These are phyloP conservation scores for Pochonia chlamydosporia DNA, from an alignment of 2,329 filamentous ascomycete genomes.

Conservation along the genomic window DNA sequence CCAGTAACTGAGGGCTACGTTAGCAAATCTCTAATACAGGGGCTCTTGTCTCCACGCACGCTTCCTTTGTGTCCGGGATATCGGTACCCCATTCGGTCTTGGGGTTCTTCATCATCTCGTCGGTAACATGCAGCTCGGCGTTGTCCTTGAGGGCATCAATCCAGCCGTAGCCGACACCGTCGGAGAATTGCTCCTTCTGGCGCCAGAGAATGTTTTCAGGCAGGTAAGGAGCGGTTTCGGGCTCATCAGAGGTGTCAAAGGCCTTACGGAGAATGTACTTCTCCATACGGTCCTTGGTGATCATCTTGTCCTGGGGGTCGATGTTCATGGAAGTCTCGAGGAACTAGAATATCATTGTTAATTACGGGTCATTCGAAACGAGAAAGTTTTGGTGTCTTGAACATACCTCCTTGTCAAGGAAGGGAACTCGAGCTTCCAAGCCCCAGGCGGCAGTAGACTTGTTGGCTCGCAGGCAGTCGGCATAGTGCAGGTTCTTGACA, in stretches of 20 bases:
- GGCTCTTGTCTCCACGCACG: slow-evolving; percentile 44
- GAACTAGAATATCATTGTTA: slow-evolving; percentile 51
- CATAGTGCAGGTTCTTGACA: slow-evolving; percentile 91
- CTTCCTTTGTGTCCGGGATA: slow-evolving; percentile 94
- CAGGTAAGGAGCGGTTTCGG: slow-evolving; percentile 77
- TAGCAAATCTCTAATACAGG: not conserved
- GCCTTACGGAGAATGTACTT: slow-evolving; percentile 98
- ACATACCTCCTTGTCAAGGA: slow-evolving; percentile 82
- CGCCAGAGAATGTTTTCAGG: slow-evolving; percentile 94
- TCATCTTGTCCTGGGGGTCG: slow-evolving; percentile 93
- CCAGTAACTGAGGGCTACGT: slow-evolving; percentile 65
- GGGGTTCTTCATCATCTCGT: slow-evolving; percentile 98
- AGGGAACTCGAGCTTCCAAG: slow-evolving; percentile 93
- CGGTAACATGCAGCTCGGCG: slow-evolving; percentile 81
- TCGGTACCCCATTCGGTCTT: slow-evolving; percentile 94
- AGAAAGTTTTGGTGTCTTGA: too few species aligned
- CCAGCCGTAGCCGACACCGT: slow-evolving; percentile 98
- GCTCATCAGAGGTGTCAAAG: slow-evolving; percentile 88
- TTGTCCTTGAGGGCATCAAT: slow-evolving; percentile 96
- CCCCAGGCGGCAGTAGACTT: slow-evolving; percentile 99
- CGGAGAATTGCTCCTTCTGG: slow-evolving; percentile 99
- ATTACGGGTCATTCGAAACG: not conserved
- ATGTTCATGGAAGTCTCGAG: slow-evolving; percentile 89
- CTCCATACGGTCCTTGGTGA: slow-evolving; percentile 81
- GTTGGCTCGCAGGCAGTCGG: slow-evolving; percentile 97